Base-by-base conservation (phyloP, 306 rosid species). In the Sphenostylis stenocarpa region DNA sequence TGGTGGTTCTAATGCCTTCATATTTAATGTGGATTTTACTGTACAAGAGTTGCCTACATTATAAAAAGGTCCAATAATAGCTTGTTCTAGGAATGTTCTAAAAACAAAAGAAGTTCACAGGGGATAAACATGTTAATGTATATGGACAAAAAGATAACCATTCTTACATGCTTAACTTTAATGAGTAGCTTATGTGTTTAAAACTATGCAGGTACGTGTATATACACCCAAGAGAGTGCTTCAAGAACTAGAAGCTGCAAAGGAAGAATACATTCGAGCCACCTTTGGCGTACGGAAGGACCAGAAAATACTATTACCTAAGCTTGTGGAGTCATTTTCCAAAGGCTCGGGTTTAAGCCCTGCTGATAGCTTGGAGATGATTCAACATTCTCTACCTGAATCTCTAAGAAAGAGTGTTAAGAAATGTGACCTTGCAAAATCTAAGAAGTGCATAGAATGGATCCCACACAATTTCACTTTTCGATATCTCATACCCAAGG, bases 401-500 rank as follows among this genome's bases (percentile, higher is more conserved):
- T 87, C 92, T 43, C 64, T 86, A 31, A 86, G 83, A 85, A 90
- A 88, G 81, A 74, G 84, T 41, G 15, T 89, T 17, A 88, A 88
- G 80, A 86, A 83, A 62, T 72, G 72, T 56, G 83, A 76, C 70
- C 52, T 66, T 26, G 85, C 86, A 6, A 95, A 90, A 66, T 84
- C 89, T 4, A 77, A 82, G 13, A 89, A 90, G 78, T 75, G 45
- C 84, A 83, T 95, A 4, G 89, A 89, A 67, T 95, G 91, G 91
- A 78, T 89, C 79, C 90, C 97, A 11, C 97, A 90, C 78, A 90
- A 89, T 75, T 95, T 88, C 17, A 57, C 88, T 33, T 95, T 95
- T 68, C 90, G 98, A 82, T 95, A 92, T 81, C 90, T 95, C 60
- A 89, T 95, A 44, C 90, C 87, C 10, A 95, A 89, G 77, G 92